phyloP scores from a whole-genome alignment of 208 protist species.

The Tritrichomonas musculus region DNA sequence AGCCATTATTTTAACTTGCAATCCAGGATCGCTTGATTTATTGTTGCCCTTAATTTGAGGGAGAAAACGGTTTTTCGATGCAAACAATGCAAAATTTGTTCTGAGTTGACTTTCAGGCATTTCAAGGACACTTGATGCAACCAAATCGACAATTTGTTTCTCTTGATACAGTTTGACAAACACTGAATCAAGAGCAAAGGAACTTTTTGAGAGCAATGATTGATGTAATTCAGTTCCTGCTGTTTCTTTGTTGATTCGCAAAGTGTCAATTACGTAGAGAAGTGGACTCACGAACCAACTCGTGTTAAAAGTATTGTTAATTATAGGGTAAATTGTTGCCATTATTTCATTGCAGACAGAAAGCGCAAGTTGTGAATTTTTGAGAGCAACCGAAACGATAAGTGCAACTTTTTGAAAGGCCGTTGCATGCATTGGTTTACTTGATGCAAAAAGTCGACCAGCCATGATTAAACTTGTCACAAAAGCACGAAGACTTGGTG shows the following conservation, averaged over 20 bases:
- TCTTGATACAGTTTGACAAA: slow-evolving; percentile 24
- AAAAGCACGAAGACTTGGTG: neutral
- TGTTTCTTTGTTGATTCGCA: neutral
- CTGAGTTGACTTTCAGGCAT: neutral
- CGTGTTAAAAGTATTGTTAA: neutral
- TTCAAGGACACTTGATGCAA: neutral
- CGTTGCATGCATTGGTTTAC: slow-evolving; percentile 10
- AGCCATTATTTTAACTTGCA: too few species aligned
- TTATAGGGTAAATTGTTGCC: neutral
- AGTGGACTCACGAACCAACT: neutral
- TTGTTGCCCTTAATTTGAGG: neutral
- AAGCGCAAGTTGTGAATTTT: neutral
- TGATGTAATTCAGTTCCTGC: neutral
- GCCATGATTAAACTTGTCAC: neutral
- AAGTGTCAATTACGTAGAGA: neutral
- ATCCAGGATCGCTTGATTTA: neutral
- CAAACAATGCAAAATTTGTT: neutral
- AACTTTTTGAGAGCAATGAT: neutral
- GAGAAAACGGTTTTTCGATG: neutral
- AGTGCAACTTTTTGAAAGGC: neutral
- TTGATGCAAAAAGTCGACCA: neutral
- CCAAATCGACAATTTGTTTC: neutral
- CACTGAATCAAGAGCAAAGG: neutral
- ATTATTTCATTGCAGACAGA: neutral
- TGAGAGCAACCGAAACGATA: neutral